Conservation (phyloP, 371 early-diverging fungal genomes). For the Smittium mucronatum region DNA sequence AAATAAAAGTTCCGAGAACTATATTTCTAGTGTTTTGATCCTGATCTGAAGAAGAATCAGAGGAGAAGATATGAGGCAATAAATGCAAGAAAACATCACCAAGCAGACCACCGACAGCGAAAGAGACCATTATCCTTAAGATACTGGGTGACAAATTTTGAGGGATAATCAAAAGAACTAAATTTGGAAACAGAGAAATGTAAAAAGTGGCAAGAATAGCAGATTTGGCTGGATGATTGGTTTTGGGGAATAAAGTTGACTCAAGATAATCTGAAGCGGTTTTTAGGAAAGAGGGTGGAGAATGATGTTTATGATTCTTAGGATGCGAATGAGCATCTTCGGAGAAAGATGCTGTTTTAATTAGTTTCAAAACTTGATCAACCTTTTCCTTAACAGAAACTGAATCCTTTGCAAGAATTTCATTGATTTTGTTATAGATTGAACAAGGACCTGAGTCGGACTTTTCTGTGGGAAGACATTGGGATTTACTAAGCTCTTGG, state of each 20-base stretch:
- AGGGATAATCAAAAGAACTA: conserved; percentile 67
- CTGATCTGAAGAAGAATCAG: conserved; percentile 20
- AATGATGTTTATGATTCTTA: neutral
- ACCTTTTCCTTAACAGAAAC: neutral
- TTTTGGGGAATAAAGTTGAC: conserved; percentile 19
- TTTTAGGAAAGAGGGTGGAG: neutral
- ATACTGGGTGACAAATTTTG: conserved; percentile 55
- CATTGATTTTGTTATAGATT: neutral
- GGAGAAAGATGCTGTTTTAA: neutral
- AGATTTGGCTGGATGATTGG: conserved; percentile 34
- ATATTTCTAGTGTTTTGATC: conserved; percentile 37
- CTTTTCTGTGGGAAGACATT: neutral
- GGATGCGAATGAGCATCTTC: neutral
- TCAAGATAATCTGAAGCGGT: neutral
- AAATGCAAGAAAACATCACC: conserved; percentile 79
- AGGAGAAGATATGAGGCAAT: conserved; percentile 59
- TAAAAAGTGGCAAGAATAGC: conserved; percentile 67
- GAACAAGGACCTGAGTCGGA: neutral
- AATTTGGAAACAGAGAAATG: conserved; percentile 70
- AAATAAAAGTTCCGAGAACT: conserved; percentile 55
- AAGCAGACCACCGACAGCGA: conserved; percentile 71
- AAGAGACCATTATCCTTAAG: conserved; percentile 62
- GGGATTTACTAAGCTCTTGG: neutral
- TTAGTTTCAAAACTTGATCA: neutral
- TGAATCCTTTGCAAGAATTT: neutral